These are phyloP conservation scores for Diutina ranongensis DNA, from an alignment of 1,139 yeast species.

Conservation along the genomic window DNA sequence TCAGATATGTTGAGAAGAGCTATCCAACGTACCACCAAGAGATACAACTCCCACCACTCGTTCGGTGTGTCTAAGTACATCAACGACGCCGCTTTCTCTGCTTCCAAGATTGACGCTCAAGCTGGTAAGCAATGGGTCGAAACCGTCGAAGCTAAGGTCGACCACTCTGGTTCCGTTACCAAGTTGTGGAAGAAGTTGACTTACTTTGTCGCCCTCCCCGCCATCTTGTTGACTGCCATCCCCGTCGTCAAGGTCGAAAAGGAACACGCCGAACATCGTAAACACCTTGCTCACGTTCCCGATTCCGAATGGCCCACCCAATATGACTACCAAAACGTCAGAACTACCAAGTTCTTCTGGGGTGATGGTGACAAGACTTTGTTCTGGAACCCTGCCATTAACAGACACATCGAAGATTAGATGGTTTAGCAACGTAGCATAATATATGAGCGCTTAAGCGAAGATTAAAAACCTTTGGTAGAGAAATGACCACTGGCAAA, in stretches of 20 bases:
- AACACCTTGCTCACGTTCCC: constrained; percentile 60
- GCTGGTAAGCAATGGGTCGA: constrained; percentile 35
- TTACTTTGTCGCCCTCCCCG: constrained; percentile 71
- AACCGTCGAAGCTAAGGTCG: constrained; percentile 45
- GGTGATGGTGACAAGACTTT: constrained; percentile 96
- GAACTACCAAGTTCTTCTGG: constrained; percentile 88
- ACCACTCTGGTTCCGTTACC: constrained; percentile 72
- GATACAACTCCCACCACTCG: constrained; percentile 27
- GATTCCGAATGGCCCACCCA: constrained; percentile 91
- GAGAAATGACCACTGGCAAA: too few relatives aligned
- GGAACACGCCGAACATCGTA: constrained; percentile 85
- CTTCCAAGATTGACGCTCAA: constrained; percentile 20
- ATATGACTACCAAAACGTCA: constrained; percentile 83
- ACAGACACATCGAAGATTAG: constrained; percentile 58
- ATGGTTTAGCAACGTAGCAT: background rate
- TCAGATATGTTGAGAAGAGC: constrained; percentile 24
- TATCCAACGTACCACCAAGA: constrained; percentile 29
- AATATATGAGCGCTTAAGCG: background rate
- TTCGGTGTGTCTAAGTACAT: constrained; percentile 28
- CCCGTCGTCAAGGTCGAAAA: constrained; percentile 74
- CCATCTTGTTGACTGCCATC: constrained; percentile 60
- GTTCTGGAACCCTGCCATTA: constrained; percentile 90
- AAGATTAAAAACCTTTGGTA: too few relatives aligned
- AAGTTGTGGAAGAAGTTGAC: constrained; percentile 80
- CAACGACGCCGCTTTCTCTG: constrained; percentile 26